Conservation (phyloP, 2,329 filamentous ascomycete genomes). For the Aureobasidium sp. region DNA sequence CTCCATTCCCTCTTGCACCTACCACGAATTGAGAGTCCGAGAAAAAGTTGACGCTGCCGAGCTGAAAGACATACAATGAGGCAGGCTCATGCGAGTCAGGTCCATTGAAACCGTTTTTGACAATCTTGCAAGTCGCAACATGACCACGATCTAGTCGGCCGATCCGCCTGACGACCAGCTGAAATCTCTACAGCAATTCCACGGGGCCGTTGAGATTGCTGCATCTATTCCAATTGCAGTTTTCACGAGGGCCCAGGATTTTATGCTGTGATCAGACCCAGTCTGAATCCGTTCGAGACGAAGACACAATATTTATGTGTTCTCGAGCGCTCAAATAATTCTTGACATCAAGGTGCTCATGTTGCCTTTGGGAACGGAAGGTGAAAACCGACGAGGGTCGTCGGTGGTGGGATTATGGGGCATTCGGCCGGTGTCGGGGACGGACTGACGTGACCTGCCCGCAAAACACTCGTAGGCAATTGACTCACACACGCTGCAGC, state of each 20-base stretch:
- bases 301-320: not conserved
- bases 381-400: not conserved
- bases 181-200: not conserved
- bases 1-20: not conserved
- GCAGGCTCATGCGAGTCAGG: not conserved
- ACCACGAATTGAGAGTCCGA: too few relatives aligned
- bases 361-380: not conserved
- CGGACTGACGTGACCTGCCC: not conserved
- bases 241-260: too few relatives aligned
- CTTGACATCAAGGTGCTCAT: not conserved
- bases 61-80: not conserved
- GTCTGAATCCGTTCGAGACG: not conserved
- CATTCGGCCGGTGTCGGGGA: not conserved
- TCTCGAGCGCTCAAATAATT: not conserved
- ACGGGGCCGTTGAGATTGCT: too few relatives aligned
- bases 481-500: not conserved
- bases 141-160: not conserved
- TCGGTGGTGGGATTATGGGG: not conserved
- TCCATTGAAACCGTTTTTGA: not conserved
- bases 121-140: not conserved
- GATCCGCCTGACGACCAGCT: not conserved
- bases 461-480: not conserved
- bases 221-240: too few relatives aligned
- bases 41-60: not conserved
- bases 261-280: too few relatives aligned